A percentile compares a stretch with the other conserved stretches of the same genome.
Evolutionary conservation across 2,329 filamentous ascomycete species (phyloP).

Genomic region (Metarhizium rileyi): DNA sequence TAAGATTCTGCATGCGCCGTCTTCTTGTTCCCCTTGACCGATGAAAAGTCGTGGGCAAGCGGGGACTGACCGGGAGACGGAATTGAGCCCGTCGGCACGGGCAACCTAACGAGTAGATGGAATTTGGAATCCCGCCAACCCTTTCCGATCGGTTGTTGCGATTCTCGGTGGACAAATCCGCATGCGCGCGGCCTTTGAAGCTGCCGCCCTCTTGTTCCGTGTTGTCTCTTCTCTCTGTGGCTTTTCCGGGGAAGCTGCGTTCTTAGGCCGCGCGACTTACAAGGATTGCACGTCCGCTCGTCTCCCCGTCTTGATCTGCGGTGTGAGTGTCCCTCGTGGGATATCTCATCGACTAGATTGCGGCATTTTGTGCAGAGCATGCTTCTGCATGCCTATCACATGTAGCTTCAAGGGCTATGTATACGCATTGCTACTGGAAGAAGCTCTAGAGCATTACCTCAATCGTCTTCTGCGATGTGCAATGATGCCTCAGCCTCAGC

Average conservation of each 20-base stretch:
- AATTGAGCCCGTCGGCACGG: conserved; percentile 1
- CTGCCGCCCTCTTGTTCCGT: conserved; percentile 1
- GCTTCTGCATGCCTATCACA: no score
- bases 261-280: neutral
- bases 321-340: neutral
- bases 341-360: neutral
- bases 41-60: neutral
- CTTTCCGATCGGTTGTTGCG: neutral
- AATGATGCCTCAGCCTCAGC: no score
- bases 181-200: neutral
- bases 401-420: no score
- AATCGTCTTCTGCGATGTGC: no score
- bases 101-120: neutral
- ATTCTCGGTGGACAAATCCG: neutral
- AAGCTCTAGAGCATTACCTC: no score
- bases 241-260: conserved; percentile 15
- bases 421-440: no score
- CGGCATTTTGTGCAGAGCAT: neutral
- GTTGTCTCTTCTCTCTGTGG: conserved; percentile 21
- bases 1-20: conserved; percentile 4
- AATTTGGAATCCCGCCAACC: neutral
- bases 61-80: conserved; percentile 1
- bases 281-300: neutral
- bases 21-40: neutral
- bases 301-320: neutral